These are phyloP conservation scores for Dunaliella primolecta DNA, from an alignment of 139 green algal species.

Conservation along the genomic window DNA sequence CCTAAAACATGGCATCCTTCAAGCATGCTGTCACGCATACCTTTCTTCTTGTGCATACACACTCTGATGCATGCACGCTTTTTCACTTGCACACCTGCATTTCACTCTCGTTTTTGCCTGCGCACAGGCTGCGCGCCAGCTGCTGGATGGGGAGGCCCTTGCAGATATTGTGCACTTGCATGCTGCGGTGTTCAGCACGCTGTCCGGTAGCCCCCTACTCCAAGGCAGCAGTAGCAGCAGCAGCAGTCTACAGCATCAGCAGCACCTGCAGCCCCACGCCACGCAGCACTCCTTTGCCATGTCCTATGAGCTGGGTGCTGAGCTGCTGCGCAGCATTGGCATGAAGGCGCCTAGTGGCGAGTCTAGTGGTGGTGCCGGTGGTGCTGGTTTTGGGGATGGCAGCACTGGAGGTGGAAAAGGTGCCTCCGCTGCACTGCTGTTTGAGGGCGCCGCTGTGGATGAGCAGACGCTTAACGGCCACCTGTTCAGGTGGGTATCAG, in stretches of 20 bases:
- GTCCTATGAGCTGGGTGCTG: constrained; percentile 52
- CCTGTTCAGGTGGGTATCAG: constrained; percentile 38
- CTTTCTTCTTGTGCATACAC: too few relatives aligned
- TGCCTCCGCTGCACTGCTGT: neutral
- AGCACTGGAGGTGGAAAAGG: neutral
- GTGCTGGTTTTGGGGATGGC: neutral
- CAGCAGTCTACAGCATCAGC: constrained; percentile 16
- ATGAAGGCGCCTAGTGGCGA: too few relatives aligned
- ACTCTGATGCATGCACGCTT: too few relatives aligned
- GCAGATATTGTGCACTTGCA: constrained; percentile 63
- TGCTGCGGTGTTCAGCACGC: constrained; percentile 27
- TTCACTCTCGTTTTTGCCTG: too few relatives aligned
- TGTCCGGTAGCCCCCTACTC: constrained; percentile 2
- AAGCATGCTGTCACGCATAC: too few relatives aligned
- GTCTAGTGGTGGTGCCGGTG: too few relatives aligned
- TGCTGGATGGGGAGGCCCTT: constrained; percentile 66
- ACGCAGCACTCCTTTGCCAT: constrained; percentile 41
- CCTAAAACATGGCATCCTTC: too few relatives aligned
- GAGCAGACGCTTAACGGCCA: constrained; percentile 38
- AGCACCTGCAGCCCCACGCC: neutral
- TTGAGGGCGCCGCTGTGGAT: constrained; percentile 49
- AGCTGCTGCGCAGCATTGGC: constrained; percentile 29
- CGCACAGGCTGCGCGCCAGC: constrained; percentile 32
- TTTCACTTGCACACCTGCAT: too few relatives aligned
- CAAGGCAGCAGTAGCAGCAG: too few relatives aligned